phyloP scores from a whole-genome alignment of 768 basidiomycete species.

The Russula olivacea region DNA sequence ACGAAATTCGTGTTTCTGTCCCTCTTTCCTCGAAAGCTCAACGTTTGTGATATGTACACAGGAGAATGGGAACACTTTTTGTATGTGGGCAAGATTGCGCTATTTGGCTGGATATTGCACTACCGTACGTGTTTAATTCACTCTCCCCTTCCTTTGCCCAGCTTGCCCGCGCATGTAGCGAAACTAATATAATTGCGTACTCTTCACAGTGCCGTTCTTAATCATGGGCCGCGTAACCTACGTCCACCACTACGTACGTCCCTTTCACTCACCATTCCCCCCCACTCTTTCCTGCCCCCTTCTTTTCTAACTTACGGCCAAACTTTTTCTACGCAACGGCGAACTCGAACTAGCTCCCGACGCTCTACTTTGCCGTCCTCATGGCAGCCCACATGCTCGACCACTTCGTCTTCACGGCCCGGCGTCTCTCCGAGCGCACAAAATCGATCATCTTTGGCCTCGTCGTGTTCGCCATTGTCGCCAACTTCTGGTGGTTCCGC shows the following conservation, averaged over 20 bases:
- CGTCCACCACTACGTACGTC: conserved; percentile 87
- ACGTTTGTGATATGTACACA: conserved; percentile 26
- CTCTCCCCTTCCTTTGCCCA: not conserved
- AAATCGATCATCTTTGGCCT: conserved; percentile 71
- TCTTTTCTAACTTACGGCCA: not conserved
- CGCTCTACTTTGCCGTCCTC: conserved; percentile 92
- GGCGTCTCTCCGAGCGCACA: conserved; percentile 51
- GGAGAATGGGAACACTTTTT: conserved; percentile 94
- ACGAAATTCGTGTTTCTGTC: not conserved
- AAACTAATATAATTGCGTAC: conserved; percentile 4
- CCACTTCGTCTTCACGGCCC: conserved; percentile 84
- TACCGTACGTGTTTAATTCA: conserved; percentile 50
- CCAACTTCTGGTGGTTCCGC: conserved; percentile 94
- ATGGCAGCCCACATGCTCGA: conserved; percentile 89
- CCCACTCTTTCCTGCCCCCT: not conserved
- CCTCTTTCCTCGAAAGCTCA: not conserved
- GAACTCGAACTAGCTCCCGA: conserved; percentile 66
- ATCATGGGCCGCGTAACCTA: conserved; percentile 98
- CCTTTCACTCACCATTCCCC: not conserved
- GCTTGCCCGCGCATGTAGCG: not conserved
- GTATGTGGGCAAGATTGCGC: conserved; percentile 87
- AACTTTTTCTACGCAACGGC: not conserved
- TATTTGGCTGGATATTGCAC: conserved; percentile 89
- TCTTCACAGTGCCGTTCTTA: conserved; percentile 76
- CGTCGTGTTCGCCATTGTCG: conserved; percentile 51